A percentile compares a stretch with the other conserved stretches of the same genome.
Evolutionary conservation across 176 grass and related monocot genomes (phyloP).

Genomic region (Otatea glauca): DNA sequence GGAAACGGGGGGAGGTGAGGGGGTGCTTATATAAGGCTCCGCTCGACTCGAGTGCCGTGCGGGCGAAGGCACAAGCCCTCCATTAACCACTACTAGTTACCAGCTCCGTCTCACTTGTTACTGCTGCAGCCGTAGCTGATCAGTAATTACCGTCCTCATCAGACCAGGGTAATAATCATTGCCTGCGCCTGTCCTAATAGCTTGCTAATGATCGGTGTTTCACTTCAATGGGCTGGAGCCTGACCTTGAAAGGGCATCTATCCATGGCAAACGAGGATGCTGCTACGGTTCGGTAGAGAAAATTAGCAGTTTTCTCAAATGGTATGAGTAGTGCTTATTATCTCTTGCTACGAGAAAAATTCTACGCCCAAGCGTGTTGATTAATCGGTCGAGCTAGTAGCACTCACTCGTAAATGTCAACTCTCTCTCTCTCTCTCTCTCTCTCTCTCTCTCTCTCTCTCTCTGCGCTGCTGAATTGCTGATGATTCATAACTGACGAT

Average conservation of each 20-base stretch:
- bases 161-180: background rate
- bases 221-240: too few species aligned
- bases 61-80: constrained; percentile 10
- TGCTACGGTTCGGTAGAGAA: background rate
- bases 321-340: constrained; percentile 6
- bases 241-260: constrained; percentile 4
- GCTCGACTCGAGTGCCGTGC: constrained; percentile 50
- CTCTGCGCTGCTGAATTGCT: background rate
- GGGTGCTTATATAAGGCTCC: background rate
- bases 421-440: too few species aligned
- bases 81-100: too few species aligned
- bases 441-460: too few species aligned
- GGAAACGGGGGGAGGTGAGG: background rate
- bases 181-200: background rate
- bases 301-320: background rate
- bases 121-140: background rate
- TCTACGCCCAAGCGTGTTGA: constrained; percentile 14
- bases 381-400: background rate
- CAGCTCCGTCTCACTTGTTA: background rate
- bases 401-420: background rate
- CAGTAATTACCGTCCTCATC: background rate
- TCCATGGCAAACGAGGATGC: background rate
- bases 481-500: background rate
- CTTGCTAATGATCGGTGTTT: background rate
- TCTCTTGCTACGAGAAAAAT: background rate